Evolutionary conservation across 2,329 filamentous ascomycete species (phyloP), one percentile per base, ranked within the genome.

Genomic region (Xylariaceae sp.): DNA sequence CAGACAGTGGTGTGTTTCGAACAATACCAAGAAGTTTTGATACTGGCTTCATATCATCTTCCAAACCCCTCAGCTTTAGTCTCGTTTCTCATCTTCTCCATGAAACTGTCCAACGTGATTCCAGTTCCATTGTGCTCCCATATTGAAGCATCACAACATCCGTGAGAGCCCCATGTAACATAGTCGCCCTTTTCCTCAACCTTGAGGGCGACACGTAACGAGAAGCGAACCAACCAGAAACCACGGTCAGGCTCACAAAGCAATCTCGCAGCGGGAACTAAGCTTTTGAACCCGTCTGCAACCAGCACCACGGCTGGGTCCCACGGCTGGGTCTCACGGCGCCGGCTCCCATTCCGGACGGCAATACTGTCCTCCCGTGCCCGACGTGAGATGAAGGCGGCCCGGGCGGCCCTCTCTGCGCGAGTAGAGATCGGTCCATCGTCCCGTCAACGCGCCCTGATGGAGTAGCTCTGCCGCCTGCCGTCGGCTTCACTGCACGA

Each of bases 181-280:
- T 41, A 18, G 50, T 52, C 42, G 48, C 19, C 50, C 36, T 33
- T 48, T 9, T 38, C n/a, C 16, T 18, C 33, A 31, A 34, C n/a
- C 14, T 31, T 19, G 28, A 18, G 14, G n/a, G 33, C 17, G 42
- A 41, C 12, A 10, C 12, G 39, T 31, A 28, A 36, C 39, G 36
- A 40, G 34, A 31, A 40, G 18, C 14, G 18, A 31, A 18, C 48
- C 48, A 56, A 54, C 54, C 42, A 56, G 7, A 41, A 34, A 44
- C 39, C 5, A 17, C 16, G 10, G 40, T 22, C 18, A 17, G 43
- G 51, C 36, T 34, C 43, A 52, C 55, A 38, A 52, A 48, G 47
- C 47, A 48, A 55, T 55, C 55, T 55, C 46, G 55, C 52, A 57
- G 49, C 14, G 40, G 47, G 48, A 14, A 48, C 42, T 22, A 40